Evolutionary conservation across 257 asterid species (phyloP), one percentile per base, ranked within the genome.

Genomic region (Nicotiana attenuata): DNA sequence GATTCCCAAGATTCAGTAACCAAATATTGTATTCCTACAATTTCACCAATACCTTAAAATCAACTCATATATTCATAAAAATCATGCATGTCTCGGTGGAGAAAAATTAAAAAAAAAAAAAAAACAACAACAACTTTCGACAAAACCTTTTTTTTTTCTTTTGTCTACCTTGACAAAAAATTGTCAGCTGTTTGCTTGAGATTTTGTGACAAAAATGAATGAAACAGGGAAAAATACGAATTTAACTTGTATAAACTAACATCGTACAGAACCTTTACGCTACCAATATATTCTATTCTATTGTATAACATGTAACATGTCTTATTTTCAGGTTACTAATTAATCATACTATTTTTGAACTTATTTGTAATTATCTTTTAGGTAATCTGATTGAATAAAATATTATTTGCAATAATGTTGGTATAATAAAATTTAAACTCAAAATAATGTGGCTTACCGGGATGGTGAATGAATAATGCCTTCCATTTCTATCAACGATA

Each of bases 21-120:
- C 91, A 85, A 31, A 88, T 5, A 81, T 86, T 82, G 29, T 80
- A 59, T 33, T 64, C 56, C 92, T 89, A 80, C 76, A 50, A 19
- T 19, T 57, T 57, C 2, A 19, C 26, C 64, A 57, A 3, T 56
- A 19, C 5, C n/a, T 0, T 5, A 53, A 2, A 2, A 29, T 52
- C 5, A 56, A 56, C 63, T 56, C 45, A 16, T 17, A 0, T 22
- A 52, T 15, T 52, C 6, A 52, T 14, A 41, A 38, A 41, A 52
- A 52, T 3, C 57, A 50, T 11, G 56, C 19, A 52, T 14, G 57
- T 14, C 57, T 52, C 7, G 1, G 7, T 14, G 1, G 5, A 52
- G 57, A 52, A 52, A 3, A 52, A 45, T 10, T 1, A 52, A 14
- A 52, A 52, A 11, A 14, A 1, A 52, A 50, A n/a, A n/a, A n/a